phyloP scores from a whole-genome alignment of 2,329 filamentous ascomycete genomes.

The Clathrospora elynae region DNA sequence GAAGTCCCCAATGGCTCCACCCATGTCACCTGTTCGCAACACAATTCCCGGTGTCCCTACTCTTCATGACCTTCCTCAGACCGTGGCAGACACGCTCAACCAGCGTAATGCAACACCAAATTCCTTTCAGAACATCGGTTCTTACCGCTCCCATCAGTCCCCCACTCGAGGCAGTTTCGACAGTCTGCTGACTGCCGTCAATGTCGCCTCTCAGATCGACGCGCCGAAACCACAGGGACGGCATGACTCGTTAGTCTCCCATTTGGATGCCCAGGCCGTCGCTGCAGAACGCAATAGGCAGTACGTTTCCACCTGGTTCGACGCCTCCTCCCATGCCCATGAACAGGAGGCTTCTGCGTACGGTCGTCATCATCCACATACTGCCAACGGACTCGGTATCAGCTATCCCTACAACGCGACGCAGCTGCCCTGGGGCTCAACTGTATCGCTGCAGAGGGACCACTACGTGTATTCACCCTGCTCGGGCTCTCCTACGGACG shows the following conservation, averaged over 20 bases:
- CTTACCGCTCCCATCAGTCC: constrained; percentile 13
- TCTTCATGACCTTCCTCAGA: constrained; percentile 18
- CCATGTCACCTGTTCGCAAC: constrained; percentile 15
- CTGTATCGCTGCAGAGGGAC: neutral
- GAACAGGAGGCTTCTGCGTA: neutral
- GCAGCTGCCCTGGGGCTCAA: constrained; percentile 5
- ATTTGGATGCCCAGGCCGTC: constrained; percentile 28
- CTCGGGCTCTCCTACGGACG: neutral
- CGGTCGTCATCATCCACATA: constrained; percentile 3
- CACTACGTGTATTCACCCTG: neutral
- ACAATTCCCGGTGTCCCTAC: constrained; percentile 19
- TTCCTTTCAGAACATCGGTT: neutral
- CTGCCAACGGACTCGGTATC: constrained; percentile 1
- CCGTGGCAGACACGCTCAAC: constrained; percentile 12
- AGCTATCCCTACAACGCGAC: neutral
- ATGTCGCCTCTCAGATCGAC: constrained; percentile 31
- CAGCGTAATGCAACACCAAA: neutral
- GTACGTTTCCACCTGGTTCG: constrained; percentile 6
- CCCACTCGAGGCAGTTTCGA: constrained; percentile 24
- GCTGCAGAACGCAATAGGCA: constrained; percentile 20
- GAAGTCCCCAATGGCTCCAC: constrained; percentile 15
- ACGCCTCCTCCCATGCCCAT: neutral
- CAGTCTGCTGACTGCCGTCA: constrained; percentile 32
- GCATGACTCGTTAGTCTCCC: constrained; percentile 29
- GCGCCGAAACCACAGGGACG: constrained; percentile 30